These are phyloP conservation scores for Gossypium raimondii DNA, from an alignment of 345 rosid species.

Conservation along the genomic window DNA sequence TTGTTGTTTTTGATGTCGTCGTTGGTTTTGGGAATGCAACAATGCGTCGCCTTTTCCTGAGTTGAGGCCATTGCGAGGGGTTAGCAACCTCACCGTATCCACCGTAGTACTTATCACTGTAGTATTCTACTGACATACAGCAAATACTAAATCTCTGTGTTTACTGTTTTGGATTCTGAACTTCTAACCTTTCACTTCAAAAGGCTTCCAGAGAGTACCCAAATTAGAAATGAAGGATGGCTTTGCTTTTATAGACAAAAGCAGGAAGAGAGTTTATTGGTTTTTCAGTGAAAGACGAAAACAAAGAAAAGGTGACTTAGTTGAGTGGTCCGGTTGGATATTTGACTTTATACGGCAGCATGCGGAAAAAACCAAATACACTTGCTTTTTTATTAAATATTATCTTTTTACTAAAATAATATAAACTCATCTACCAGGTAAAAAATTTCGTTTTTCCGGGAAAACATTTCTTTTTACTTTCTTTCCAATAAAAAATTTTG, in stretches of 20 bases:
- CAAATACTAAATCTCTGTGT: constrained; percentile 15
- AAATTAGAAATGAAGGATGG: background rate
- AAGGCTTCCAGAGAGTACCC: background rate
- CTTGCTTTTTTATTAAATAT: background rate
- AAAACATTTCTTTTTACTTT: no score
- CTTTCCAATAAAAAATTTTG: no score
- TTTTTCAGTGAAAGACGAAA: background rate
- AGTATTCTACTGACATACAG: constrained; percentile 59
- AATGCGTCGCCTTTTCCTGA: constrained; percentile 59
- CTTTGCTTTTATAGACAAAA: background rate
- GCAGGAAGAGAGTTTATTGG: no score
- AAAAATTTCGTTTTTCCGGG: no score
- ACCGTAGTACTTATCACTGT: constrained; percentile 35
- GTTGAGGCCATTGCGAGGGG: constrained; percentile 69
- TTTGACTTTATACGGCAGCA: background rate
- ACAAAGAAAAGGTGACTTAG: background rate
- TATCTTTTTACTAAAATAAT: no score
- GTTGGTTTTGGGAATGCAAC: constrained; percentile 29
- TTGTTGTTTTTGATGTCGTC: background rate
- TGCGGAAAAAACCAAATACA: background rate
- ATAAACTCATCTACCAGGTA: no score
- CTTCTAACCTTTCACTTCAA: constrained; percentile 2
- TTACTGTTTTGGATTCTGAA: background rate
- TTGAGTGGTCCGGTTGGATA: background rate
- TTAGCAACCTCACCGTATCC: constrained; percentile 54